A percentile compares a stretch with the other conserved stretches of the same genome.
phyloP scores from a whole-genome alignment of 352 stramenopile genomes.

The Pythium plurisporium region DNA sequence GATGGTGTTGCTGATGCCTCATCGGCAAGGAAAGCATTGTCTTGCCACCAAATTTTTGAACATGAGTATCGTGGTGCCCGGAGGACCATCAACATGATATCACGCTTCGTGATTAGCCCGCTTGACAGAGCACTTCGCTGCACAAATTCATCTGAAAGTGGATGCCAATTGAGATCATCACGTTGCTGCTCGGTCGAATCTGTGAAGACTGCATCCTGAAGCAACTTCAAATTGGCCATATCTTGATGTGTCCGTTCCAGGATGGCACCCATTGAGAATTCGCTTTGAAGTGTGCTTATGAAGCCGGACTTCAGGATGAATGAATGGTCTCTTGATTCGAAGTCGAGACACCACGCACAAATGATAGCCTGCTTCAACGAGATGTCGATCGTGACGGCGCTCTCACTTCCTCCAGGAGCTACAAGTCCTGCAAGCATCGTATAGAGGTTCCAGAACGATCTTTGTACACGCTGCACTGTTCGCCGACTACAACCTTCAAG shows the following conservation, averaged over 20 bases:
- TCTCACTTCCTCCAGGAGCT: conserved; percentile 8
- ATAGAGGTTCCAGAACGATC: conserved; percentile 77
- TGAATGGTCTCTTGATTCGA: conserved; percentile 75
- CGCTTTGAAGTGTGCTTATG: conserved; percentile 60
- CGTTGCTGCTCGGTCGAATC: conserved; percentile 2
- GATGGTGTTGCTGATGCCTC: conserved; percentile 13
- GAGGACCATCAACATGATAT: conserved; percentile 59
- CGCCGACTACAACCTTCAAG: conserved; percentile 76
- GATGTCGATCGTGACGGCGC: conserved; percentile 33
- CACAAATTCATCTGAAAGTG: conserved; percentile 75
- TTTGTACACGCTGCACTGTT: conserved; percentile 51
- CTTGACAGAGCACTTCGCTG: conserved; percentile 63
- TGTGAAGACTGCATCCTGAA: background rate
- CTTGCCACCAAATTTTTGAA: conserved; percentile 52
- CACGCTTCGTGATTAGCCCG: conserved; percentile 74
- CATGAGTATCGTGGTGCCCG: conserved; percentile 60
- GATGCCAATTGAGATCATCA: conserved; percentile 67
- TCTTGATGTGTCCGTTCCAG: conserved; percentile 22
- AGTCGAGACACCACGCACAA: conserved; percentile 80
- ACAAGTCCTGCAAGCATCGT: conserved; percentile 57
- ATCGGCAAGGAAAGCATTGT: conserved; percentile 29
- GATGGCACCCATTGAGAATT: conserved; percentile 71
- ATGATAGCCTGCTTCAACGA: conserved; percentile 77
- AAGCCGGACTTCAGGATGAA: conserved; percentile 79
- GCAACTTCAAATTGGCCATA: conserved; percentile 15